Evolutionary conservation across 345 rosid species (phyloP), one percentile per base, ranked within the genome.

Genomic region (Hevea brasiliensis): DNA sequence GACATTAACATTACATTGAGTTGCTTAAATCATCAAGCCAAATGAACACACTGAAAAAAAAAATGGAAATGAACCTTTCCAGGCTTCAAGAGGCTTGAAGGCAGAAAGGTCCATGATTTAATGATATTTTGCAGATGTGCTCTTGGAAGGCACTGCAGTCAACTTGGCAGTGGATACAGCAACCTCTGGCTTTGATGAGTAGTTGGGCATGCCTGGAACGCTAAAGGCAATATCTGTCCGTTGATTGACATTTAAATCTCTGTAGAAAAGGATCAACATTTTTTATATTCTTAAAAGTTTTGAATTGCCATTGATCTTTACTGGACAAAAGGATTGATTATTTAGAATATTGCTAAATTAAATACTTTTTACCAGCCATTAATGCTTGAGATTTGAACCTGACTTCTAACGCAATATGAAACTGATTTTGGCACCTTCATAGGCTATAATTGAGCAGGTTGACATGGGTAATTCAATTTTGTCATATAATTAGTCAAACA

Each of bases 51-150:
- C 37, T 27, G 32, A 6, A 26, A 42, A 29, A 44, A 72, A 54
- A 61, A 58, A 37, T 37, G 56, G 6, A 73, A 42, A 72, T 73
- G 56, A 79, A 94, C 98, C 90, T 88, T 92, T 72, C 97, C 97
- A 63, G 88, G 80, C 80, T 88, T 92, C 81, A 85, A 70, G 64
- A 90, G 89, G 70, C 68, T 83, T 15, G 83, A 70, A 71, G 98
- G 97, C 79, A 92, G 85, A 73, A 97, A 90, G 59, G 79, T 72
- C 98, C 95, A 90, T n/a, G 87, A 70, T 76, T 74, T 21, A 74
- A 66, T 40, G 74, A 24, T 51, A 74, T 72, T 78, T 89, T 27
- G 76, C 37, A 67, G 77, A 23, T 13, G 61, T 51, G 68, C 63
- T 77, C 78, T 68, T 88, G 6, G 66, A 72, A 64, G 70, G 60